Base-by-base conservation (phyloP, 345 rosid genomes). In the Excoecaria agallocha region DNA sequence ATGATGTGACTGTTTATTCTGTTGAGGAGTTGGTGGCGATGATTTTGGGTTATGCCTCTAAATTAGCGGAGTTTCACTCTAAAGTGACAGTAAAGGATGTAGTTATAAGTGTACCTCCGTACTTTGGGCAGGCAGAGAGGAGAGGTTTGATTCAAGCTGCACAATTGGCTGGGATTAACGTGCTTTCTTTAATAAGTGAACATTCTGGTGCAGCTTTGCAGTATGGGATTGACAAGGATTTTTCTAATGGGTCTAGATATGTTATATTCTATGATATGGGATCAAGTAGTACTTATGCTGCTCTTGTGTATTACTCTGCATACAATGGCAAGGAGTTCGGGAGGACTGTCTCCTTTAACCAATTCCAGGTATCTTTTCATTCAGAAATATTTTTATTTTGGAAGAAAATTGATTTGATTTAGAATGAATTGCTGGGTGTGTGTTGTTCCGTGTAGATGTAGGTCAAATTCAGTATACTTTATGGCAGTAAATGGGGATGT, bases 241-340 rank as follows among this genome's bases (percentile, higher is more conserved):
- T 96, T 60, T 80, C 92, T 1, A 96, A 96, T 69, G 94, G 76
- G 43, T 90, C 99, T 8, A 86, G 97, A 72, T 86, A 96, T 84
- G 99, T 93, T 55, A 69, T 96, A 38, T 96, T 96, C 62, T 96
- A 91, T 78, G 99, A 96, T 73, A 96, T 96, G 99, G 99, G 99
- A 51, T 84, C 99, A 3, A 86, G 91, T 71, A 89, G 88, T 75
- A 93, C 97, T 74, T 93, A 93, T 58, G 97, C 99, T 8, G 84
- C 98, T 7, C 89, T 96, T 77, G 91, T 93, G 54, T 84, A 90
- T 83, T 96, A 83, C 89, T 96, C 98, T 1, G 92, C 98, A 52
- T 96, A 93, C 69, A 89, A 30, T 79, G 85, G 88, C 55, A 96
- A 91, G 84, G 95, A 88, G 82, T 91, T 72, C 70, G 99, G 99